These are phyloP conservation scores for Intubia oerlemansii DNA, from an alignment of 2,329 filamentous ascomycete species.

Conservation along the genomic window DNA sequence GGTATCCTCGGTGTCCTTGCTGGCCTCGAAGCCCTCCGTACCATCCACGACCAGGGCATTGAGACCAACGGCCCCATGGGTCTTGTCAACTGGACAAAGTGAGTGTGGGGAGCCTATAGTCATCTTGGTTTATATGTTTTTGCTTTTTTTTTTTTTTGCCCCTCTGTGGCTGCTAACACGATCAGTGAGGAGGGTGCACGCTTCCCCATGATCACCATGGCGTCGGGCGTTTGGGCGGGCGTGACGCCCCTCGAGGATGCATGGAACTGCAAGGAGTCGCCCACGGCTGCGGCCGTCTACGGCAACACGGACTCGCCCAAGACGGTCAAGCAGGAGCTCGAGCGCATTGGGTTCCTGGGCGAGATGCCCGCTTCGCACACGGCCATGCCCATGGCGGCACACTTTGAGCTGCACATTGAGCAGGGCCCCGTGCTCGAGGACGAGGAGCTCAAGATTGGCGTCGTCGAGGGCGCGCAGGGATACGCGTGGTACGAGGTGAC, in stretches of 20 bases:
- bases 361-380: conserved; percentile 30
- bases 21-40: conserved; percentile 49
- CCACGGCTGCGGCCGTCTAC: conserved; percentile 9
- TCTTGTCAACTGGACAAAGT: conserved; percentile 63
- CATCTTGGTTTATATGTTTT: no score
- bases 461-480: conserved; percentile 53
- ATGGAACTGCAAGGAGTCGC: conserved; percentile 38
- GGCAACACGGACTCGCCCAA: conserved; percentile 26
- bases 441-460: conserved; percentile 38
- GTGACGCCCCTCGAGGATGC: conserved; percentile 37
- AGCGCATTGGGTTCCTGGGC: conserved; percentile 55
- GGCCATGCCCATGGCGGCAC: conserved; percentile 45
- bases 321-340: conserved; percentile 44
- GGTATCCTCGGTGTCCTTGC: conserved; percentile 58
- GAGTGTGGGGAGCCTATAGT: no score
- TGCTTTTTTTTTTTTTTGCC: background rate
- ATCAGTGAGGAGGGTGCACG: conserved; percentile 57
- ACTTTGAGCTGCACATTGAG: conserved; percentile 74
- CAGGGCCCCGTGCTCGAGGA: conserved; percentile 58
- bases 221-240: conserved; percentile 58
- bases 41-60: conserved; percentile 42
- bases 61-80: conserved; percentile 52
- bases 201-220: conserved; percentile 53
- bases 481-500: conserved; percentile 53
- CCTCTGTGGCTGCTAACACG: background rate